A percentile compares a stretch with the other conserved stretches of the same genome.
These are phyloP conservation scores for Phytophthora hybrid DNA, from an alignment of 352 stramenopile genomes.

Conservation along the genomic window DNA sequence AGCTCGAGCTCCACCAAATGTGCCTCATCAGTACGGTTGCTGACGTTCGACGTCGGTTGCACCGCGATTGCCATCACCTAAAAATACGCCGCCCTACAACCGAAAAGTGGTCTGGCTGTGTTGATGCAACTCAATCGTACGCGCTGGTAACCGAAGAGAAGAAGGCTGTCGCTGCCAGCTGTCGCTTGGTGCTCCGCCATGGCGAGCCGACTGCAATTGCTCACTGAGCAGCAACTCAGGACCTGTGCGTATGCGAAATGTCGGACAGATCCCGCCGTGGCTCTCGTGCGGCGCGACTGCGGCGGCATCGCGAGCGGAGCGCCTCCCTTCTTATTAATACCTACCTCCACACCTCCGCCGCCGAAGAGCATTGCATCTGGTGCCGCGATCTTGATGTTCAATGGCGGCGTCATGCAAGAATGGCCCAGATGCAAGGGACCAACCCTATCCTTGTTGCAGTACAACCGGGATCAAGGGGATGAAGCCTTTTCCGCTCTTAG, in stretches of 20 bases:
- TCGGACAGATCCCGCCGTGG: background rate
- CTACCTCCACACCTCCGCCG: background rate
- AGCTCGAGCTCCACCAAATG: background rate
- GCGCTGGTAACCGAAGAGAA: background rate
- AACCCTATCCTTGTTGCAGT: conserved; percentile 10
- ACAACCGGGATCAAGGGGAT: background rate
- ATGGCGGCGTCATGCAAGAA: conserved; percentile 1
- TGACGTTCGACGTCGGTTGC: background rate
- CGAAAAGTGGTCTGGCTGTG: too few species aligned
- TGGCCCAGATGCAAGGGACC: background rate
- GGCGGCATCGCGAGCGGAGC: background rate
- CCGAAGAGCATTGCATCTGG: background rate
- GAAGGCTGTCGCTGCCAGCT: background rate
- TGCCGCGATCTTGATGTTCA: background rate
- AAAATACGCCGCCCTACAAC: background rate
- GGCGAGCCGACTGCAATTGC: background rate
- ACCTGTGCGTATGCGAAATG: conserved; percentile 1
- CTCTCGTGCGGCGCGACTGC: background rate
- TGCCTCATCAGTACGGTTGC: background rate
- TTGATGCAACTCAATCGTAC: background rate
- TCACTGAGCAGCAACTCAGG: background rate
- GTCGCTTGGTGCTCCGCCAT: background rate
- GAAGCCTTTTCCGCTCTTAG: background rate
- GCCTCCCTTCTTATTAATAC: background rate
- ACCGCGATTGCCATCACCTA: background rate